Conservation (phyloP, 345 rosid genomes). For the Rhodomyrtus tomentosa region DNA sequence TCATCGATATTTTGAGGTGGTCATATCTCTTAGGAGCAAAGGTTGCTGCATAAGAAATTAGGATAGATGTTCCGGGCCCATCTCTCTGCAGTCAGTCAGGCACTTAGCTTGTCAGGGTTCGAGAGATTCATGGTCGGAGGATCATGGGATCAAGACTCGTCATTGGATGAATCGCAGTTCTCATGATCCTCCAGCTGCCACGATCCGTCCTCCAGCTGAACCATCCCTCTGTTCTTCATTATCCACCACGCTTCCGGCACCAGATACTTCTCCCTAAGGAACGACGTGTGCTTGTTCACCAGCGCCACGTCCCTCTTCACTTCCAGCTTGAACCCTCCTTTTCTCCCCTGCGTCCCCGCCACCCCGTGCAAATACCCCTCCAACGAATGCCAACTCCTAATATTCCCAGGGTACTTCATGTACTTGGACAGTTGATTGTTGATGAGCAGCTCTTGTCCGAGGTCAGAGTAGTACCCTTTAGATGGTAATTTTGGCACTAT, state of each 20-base stretch:
- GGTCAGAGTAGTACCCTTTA: constrained; percentile 4
- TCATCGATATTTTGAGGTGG: neutral
- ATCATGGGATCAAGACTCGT: neutral
- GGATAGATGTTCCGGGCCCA: neutral
- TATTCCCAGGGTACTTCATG: constrained; percentile 9
- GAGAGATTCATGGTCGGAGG: neutral
- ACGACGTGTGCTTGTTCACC: constrained; percentile 11
- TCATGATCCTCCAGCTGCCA: constrained; percentile 40
- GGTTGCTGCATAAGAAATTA: neutral
- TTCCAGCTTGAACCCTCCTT: constrained; percentile 7
- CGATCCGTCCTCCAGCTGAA: constrained; percentile 34
- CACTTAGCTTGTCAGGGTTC: neutral
- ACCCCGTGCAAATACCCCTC: constrained; percentile 28
- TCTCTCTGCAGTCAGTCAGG: neutral
- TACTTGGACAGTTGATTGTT: constrained; percentile 12
- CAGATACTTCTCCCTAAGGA: constrained; percentile 25
- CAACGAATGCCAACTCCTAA: constrained; percentile 5
- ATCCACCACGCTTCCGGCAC: constrained; percentile 44
- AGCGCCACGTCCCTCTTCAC: constrained; percentile 16
- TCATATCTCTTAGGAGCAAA: neutral
- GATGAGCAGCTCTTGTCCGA: constrained; percentile 12
- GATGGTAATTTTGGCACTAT: constrained; percentile 1
- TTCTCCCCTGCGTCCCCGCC: constrained; percentile 17
- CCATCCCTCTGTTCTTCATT: constrained; percentile 36
- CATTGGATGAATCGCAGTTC: neutral